Percentiles rank a stretch among this genome's conserved stretches.
phyloP scores from a whole-genome alignment of 805 yeast genomes.

The Candida anglica region DNA sequence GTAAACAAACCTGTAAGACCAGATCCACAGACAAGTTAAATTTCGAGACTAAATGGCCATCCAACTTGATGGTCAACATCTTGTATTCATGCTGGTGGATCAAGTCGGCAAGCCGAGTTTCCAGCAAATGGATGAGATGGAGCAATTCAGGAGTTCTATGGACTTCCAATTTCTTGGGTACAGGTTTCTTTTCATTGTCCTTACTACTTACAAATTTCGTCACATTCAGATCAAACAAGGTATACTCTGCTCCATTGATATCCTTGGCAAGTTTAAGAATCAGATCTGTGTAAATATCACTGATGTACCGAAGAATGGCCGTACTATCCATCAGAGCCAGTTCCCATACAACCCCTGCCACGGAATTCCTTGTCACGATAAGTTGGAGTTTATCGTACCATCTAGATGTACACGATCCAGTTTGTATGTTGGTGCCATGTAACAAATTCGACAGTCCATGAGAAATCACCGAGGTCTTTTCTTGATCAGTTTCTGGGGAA shows the following conservation, averaged over 20 bases:
- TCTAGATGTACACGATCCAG: slow-evolving; percentile 55
- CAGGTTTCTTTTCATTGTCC: slow-evolving; percentile 34
- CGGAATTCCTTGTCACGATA: slow-evolving; percentile 50
- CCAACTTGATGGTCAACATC: slow-evolving; percentile 34
- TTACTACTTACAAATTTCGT: slow-evolving; percentile 32
- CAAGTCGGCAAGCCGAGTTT: slow-evolving; percentile 54
- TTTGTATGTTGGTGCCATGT: slow-evolving; percentile 42
- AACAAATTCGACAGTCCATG: slow-evolving; percentile 49
- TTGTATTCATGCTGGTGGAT: slow-evolving; percentile 56
- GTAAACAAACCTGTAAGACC: slow-evolving; percentile 48
- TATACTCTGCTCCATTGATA: slow-evolving; percentile 54
- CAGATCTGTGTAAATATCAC: slow-evolving; percentile 57
- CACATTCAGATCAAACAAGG: slow-evolving; percentile 42
- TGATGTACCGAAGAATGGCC: slow-evolving; percentile 50
- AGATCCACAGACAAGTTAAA: slow-evolving; percentile 47
- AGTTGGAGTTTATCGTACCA: slow-evolving; percentile 59
- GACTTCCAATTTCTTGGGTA: slow-evolving; percentile 25
- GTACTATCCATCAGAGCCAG: slow-evolving; percentile 57
- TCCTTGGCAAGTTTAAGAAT: slow-evolving; percentile 54
- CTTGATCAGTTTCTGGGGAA: slow-evolving; percentile 43
- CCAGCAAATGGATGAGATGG: slow-evolving; percentile 50
- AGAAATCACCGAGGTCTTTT: slow-evolving; percentile 45
- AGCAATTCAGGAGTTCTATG: slow-evolving; percentile 42
- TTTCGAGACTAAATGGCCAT: slow-evolving; percentile 32
- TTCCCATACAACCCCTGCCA: slow-evolving; percentile 60